A percentile compares a stretch with the other conserved stretches of the same genome.
Evolutionary conservation across 306 rosid species (phyloP).

Genomic region (Malus sylvestris): DNA sequence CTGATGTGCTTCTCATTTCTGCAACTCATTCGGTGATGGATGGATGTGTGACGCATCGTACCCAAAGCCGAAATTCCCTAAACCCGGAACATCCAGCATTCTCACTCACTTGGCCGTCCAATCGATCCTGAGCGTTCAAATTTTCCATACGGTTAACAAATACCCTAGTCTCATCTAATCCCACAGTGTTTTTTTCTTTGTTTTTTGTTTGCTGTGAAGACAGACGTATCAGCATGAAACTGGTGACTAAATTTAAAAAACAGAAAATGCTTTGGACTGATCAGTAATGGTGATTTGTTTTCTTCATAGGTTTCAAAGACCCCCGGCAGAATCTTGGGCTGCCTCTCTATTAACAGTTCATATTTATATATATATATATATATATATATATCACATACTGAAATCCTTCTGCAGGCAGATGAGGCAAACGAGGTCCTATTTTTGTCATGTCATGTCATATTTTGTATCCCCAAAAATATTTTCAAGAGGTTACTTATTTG

Average conservation of each 20-base stretch:
- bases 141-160: neutral
- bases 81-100: neutral
- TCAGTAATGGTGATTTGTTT: neutral
- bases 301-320: neutral
- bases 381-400: neutral
- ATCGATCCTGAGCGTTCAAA: neutral
- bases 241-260: neutral
- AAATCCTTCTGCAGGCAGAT: neutral
- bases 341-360: neutral
- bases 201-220: neutral
- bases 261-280: neutral
- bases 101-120: neutral
- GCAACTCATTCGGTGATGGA: neutral
- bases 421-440: neutral
- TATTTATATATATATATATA: too few species aligned
- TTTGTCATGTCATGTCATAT: conserved; percentile 9
- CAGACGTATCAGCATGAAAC: neutral
- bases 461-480: neutral
- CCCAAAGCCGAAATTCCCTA: too few species aligned
- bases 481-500: neutral
- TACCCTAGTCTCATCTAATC: neutral
- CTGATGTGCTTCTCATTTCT: neutral
- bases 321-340: neutral
- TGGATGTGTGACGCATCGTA: neutral
- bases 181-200: neutral